Evolutionary conservation across 176 grass and related monocot species (phyloP), one percentile per base, ranked within the genome.

Genomic region (Eragrostis curvula): DNA sequence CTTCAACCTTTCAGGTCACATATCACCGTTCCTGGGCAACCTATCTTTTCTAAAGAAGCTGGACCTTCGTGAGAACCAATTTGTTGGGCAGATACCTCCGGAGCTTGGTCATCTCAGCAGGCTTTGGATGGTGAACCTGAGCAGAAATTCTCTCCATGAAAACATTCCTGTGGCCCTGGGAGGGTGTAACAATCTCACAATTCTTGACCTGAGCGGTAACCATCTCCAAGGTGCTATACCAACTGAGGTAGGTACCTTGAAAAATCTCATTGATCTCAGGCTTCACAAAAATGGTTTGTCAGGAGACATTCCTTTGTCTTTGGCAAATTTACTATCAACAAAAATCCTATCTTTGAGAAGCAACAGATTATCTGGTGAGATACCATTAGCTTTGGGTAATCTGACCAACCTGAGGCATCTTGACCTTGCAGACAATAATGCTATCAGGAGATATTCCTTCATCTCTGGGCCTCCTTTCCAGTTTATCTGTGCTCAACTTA

Each of bases 41-140:
- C 65, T 90, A 17, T 85, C 88, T 25, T 87, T 79, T 30, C 80
- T 87, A 42, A 20, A 13, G 51, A 7, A 16, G n/a, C 74, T 90
- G 5, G 11, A 84, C 23, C 55, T 90, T 18, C 2, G 29, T 0
- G 7, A 70, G 10, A 90, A 86, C 88, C 27, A 30, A 0, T 45
- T 90, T 8, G 16, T 46, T 17, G 89, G 89, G 2, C 8, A 79
- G 46, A 47, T 91, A 24, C 85, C 85, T 5, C 5, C 13, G 8
- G 52, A 79, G 3, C 49, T 90, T 3, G 80, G 88, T 5, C 23
- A 14, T 2, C 80, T 90, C 27, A 6, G 15, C 48, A 75, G 66
- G 27, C 74, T 80, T 9, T 13, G 29, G 64, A 0, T n/a, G 0
- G 30, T 88, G 16, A 73, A 58, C 12, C 57, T 88, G 41, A 73